Evolutionary conservation across 805 yeast genomes (phyloP), one percentile per base, ranked within the genome.

Genomic region (Candida ovalis): DNA sequence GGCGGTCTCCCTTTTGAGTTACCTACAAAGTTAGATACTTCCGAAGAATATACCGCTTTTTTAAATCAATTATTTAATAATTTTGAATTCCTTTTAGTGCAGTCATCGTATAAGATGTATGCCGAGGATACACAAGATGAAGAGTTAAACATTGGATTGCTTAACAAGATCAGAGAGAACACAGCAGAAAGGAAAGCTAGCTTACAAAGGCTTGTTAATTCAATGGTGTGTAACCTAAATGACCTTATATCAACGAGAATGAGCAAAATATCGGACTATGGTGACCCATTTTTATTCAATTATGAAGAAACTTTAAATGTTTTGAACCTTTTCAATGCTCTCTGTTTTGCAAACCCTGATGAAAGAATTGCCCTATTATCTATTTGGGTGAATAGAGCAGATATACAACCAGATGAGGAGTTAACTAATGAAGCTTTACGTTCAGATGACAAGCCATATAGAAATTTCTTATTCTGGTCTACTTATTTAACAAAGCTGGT

Each of bases 361-460:
- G 68, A 62, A 43, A 70, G 71, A 53, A 74, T 82, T 27, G 69
- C 70, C 42, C 59, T 72, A 36, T 63, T 82, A 32, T 64, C 75
- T 15, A 74, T 72, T 42, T 86, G 94, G 94, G 71, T 84, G 23
- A 86, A 86, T 59, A 73, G 80, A 47, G 81, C 84, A 27, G 88
- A 85, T 60, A 81, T 84, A 4, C 78, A 79, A 54, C 91, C 91
- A 1, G 80, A 75, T 49, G 70, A 71, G 18, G 78, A 74, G 24
- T 63, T 77, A 28, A 70, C 77, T 3, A 76, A 79, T 45, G 70
- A 64, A 40, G 76, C 76, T 9, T 64, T 75, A 56, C 59, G 61
- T 28, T 67, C 64, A 19, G 76, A 72, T 1, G 67, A 61, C 41
- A 46, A 56, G 28, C 82, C 81, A 8, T 78, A 72, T 60, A 58